These are phyloP conservation scores for Erythrophleum ivorense DNA, from an alignment of 331 rosid species.

Conservation along the genomic window DNA sequence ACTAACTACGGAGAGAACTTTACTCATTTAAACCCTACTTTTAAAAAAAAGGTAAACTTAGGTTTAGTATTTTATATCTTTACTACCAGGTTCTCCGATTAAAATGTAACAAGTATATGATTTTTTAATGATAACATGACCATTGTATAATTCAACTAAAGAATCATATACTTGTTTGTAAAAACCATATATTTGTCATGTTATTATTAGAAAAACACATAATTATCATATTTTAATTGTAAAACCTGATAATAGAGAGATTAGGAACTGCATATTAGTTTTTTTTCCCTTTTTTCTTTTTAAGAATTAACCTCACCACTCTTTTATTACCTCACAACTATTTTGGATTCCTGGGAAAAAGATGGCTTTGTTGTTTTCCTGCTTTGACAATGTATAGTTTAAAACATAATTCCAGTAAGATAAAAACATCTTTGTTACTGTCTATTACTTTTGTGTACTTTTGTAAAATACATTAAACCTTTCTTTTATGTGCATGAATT, in stretches of 20 bases:
- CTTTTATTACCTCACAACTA: background rate
- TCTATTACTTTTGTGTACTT: background rate
- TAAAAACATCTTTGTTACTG: background rate
- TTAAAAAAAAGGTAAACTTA: background rate
- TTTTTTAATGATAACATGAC: background rate
- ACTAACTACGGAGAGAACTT: background rate
- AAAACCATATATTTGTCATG: background rate
- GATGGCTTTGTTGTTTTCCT: background rate
- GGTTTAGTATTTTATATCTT: background rate
- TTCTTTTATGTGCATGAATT: background rate
- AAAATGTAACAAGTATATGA: background rate
- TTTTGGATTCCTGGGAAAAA: background rate
- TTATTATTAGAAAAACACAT: background rate
- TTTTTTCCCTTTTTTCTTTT: background rate
- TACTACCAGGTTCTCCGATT: background rate
- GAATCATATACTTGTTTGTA: background rate
- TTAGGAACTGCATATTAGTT: background rate
- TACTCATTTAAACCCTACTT: background rate
- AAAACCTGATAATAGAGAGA: background rate
- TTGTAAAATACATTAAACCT: background rate
- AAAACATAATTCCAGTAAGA: background rate
- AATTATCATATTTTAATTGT: too few relatives aligned
- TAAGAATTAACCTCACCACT: background rate
- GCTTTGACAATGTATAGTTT: background rate
- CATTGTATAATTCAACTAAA: background rate